Evolutionary conservation across 768 basidiomycete species (phyloP), one percentile per base, ranked within the genome.

Genomic region (Brasilioporus rufonigricans): DNA sequence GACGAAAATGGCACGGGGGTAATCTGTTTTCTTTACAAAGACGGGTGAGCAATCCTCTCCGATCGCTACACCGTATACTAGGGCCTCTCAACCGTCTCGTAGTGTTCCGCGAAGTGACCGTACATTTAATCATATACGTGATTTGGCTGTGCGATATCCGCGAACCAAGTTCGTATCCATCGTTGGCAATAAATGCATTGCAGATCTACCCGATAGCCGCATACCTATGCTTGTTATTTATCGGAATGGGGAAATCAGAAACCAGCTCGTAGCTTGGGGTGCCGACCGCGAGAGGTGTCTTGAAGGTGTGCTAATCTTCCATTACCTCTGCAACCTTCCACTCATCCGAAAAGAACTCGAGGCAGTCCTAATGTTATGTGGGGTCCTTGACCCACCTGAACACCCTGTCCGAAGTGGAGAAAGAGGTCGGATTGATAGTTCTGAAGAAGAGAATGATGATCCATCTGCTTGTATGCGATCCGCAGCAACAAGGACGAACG

Each of bases 111-210:
- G 86, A 51, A 93, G 90, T 52, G 87, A 93, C 56, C 85, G 86
- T 44, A 76, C 95, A 12, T 82, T 81, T 48, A 73, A 78, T 26
- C 86, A 95, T 48, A 72, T 98, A 26, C 77, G 77, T 5, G 77
- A 76, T 1, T 78, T 99, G 6, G 93, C 97, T 2, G 76, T 76
- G n/a, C 82, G 84, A 49, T 88, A 96, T 69, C 91, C 94, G 2
- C 86, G 87, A 44, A 91, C 94, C 12, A 98, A 98, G 74, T 97
- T 99, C 62, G 89, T 98, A 57, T 93, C 91, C 12, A 98, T 98
- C 62, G 84, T 94, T 4, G 93, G 94, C 35, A 83, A 91, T 73
- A 93, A 93, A 71, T 96, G 93, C 74, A 97, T 99, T 62, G 86
- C 91, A n/a, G 88, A 98, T 71, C 85, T 98, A 33, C 96, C 95